Percentiles rank a stretch among this genome's conserved stretches.
phyloP scores from a whole-genome alignment of 495 filamentous ascomycete species.

The Amniculicola lignicola region DNA sequence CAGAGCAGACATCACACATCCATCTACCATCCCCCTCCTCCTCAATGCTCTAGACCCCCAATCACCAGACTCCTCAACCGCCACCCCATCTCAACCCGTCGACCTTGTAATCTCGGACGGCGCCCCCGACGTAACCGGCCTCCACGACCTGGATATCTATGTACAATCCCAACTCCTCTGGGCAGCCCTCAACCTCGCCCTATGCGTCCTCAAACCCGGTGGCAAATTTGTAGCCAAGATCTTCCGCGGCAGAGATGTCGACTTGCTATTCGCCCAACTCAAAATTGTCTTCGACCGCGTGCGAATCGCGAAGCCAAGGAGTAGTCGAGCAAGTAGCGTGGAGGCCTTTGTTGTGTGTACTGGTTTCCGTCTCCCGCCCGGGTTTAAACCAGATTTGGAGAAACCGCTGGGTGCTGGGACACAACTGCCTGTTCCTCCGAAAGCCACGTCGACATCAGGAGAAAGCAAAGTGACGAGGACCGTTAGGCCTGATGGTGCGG shows the following conservation, averaged over 20 bases:
- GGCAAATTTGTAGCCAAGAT: conserved; percentile 98
- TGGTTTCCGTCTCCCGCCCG: conserved; percentile 63
- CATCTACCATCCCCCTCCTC: conserved; percentile 85
- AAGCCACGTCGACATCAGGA: conserved; percentile 14
- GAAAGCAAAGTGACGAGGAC: conserved; percentile 40
- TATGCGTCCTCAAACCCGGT: conserved; percentile 85
- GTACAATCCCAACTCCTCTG: conserved; percentile 94
- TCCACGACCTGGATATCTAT: conserved; percentile 97
- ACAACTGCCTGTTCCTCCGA: conserved; percentile 39
- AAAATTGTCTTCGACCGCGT: conserved; percentile 86
- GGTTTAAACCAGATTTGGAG: conserved; percentile 62
- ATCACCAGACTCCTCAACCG: conserved; percentile 53
- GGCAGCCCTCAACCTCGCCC: conserved; percentile 84
- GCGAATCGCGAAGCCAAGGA: conserved; percentile 86
- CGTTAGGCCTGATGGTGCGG: conserved; percentile 52
- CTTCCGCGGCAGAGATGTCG: conserved; percentile 89
- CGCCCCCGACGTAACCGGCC: conserved; percentile 91
- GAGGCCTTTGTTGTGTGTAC: conserved; percentile 96
- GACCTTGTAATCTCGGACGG: conserved; percentile 93
- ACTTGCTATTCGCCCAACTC: conserved; percentile 86
- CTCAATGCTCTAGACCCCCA: conserved; percentile 78
- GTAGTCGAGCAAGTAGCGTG: conserved; percentile 86
- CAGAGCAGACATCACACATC: conserved; percentile 94
- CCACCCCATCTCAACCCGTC: conserved; percentile 63
- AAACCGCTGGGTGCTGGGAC: conserved; percentile 61